These are phyloP conservation scores for Sporopachydermia cereana DNA, from an alignment of 1,139 yeast genomes.

Conservation along the genomic window DNA sequence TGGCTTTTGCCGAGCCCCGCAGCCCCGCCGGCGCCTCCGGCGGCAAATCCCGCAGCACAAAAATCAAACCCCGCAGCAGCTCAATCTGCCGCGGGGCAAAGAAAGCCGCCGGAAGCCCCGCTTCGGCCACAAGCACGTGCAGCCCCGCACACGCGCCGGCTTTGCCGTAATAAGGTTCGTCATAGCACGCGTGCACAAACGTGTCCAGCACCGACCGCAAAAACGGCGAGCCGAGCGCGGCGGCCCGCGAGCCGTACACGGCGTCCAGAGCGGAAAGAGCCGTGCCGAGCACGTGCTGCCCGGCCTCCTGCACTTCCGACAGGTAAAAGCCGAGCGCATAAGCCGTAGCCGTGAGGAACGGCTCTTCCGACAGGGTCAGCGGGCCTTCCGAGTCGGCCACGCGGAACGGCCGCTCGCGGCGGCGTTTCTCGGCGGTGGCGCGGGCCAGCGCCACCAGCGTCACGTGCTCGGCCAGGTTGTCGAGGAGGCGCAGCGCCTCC, in stretches of 20 bases:
- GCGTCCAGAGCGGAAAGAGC: conserved; percentile 52
- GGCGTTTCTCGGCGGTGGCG: conserved; percentile 58
- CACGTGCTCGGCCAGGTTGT: conserved; percentile 67
- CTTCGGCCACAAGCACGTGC: conserved; percentile 55
- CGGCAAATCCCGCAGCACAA: conserved; percentile 85
- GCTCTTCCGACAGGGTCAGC: conserved; percentile 55
- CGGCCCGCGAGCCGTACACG: conserved; percentile 55
- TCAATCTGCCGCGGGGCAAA: conserved; percentile 73
- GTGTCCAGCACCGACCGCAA: conserved; percentile 68
- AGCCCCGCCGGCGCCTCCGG: conserved; percentile 79
- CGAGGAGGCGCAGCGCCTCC: conserved; percentile 51
- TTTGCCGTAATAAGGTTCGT: conserved; percentile 74
- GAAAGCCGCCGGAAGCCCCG: conserved; percentile 60
- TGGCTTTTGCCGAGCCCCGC: conserved; percentile 53
- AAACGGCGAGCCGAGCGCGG: conserved; percentile 61
- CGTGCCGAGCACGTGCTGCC: conserved; percentile 51
- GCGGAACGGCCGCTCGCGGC: conserved; percentile 59
- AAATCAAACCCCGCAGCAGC: conserved; percentile 73
- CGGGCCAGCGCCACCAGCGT: conserved; percentile 67
- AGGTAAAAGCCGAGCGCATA: conserved; percentile 75
- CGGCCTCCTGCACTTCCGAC: conserved; percentile 57
- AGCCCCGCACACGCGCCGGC: conserved; percentile 86
- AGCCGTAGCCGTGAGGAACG: conserved; percentile 63
- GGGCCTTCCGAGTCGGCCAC: conserved; percentile 73
- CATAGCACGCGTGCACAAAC: conserved; percentile 85